Conservation (phyloP, 2,329 filamentous ascomycete genomes). For the Verruconis gallopava region DNA sequence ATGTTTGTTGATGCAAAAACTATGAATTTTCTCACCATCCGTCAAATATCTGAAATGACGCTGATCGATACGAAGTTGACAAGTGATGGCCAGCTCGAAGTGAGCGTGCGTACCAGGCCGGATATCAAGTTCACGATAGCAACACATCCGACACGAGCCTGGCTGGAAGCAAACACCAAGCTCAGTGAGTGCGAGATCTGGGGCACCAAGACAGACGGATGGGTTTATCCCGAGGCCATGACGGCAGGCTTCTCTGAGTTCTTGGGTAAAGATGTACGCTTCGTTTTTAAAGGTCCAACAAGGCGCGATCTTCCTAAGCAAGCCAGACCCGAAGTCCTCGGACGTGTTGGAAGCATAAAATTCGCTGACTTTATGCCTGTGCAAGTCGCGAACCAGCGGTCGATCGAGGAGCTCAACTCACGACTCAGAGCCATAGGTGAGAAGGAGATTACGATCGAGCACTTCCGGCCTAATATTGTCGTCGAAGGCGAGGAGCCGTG, state of each 20-base stretch:
- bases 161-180: slow-evolving; percentile 41
- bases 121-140: slow-evolving; percentile 36
- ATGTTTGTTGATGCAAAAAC: slow-evolving; percentile 47
- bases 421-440: slow-evolving; percentile 32
- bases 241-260: slow-evolving; percentile 43
- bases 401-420: slow-evolving; percentile 44
- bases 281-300: slow-evolving; percentile 50
- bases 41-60: slow-evolving; percentile 48
- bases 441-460: slow-evolving; percentile 43
- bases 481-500: slow-evolving; percentile 43
- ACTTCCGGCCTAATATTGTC: slow-evolving; percentile 52
- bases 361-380: slow-evolving; percentile 50
- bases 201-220: slow-evolving; percentile 44
- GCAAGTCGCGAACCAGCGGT: slow-evolving; percentile 42
- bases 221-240: slow-evolving; percentile 38
- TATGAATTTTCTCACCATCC: slow-evolving; percentile 49
- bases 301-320: slow-evolving; percentile 43
- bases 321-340: slow-evolving; percentile 39
- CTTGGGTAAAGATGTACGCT: slow-evolving; percentile 40
- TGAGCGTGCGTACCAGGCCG: slow-evolving; percentile 32
- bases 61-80: slow-evolving; percentile 39
- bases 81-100: slow-evolving; percentile 33
- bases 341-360: slow-evolving; percentile 39
- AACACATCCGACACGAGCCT: slow-evolving; percentile 39
- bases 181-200: slow-evolving; percentile 42